phyloP scores from a whole-genome alignment of 2,329 filamentous ascomycete genomes.

The Phyllosticta paracitricarpa region DNA sequence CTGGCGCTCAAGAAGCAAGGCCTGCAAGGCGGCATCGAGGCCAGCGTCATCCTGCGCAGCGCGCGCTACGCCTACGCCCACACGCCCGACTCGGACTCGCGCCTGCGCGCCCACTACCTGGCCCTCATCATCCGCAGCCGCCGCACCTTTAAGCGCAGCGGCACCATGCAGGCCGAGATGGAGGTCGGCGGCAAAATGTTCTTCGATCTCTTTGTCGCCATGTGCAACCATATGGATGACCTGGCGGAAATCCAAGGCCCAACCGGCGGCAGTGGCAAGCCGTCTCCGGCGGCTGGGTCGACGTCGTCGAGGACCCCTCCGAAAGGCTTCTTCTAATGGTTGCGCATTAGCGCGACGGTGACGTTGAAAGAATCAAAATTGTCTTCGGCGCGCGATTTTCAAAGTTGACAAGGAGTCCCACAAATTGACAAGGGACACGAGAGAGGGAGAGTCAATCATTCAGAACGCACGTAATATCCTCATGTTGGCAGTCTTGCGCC shows the following conservation, averaged over 20 bases:
- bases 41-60: conserved; percentile 81
- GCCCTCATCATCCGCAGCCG: conserved; percentile 95
- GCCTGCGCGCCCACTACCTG: conserved; percentile 92
- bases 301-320: too few species aligned
- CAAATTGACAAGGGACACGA: too few species aligned
- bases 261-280: too few species aligned
- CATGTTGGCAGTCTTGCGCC: too few species aligned
- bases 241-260: conserved; percentile 59
- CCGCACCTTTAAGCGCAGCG: conserved; percentile 95
- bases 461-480: too few species aligned
- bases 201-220: conserved; percentile 95
- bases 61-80: conserved; percentile 93
- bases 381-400: too few species aligned
- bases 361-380: too few species aligned
- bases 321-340: too few species aligned
- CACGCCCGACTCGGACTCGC: conserved; percentile 85
- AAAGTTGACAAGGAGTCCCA: too few species aligned
- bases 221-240: conserved; percentile 98
- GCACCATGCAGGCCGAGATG: conserved; percentile 99
- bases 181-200: conserved; percentile 88
- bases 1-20: conserved; percentile 91
- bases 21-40: conserved; percentile 83
- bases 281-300: too few species aligned
- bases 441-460: too few species aligned
- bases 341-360: too few species aligned